phyloP scores from a whole-genome alignment of 1,139 yeast genomes.

The Spathaspora sp. region DNA sequence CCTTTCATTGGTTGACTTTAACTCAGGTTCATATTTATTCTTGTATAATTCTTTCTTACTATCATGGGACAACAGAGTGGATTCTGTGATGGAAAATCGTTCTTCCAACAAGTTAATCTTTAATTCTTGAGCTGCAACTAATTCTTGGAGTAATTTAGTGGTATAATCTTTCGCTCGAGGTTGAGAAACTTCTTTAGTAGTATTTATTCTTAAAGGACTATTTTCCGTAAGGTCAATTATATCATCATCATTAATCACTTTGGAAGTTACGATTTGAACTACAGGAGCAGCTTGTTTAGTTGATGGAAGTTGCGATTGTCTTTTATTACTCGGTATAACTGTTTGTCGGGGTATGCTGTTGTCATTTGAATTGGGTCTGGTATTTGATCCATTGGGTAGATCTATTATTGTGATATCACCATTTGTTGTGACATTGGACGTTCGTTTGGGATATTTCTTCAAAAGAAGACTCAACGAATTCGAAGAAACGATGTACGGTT shows the following conservation, averaged over 20 bases:
- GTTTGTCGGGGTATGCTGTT: neutral
- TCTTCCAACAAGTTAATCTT: slow-evolving; percentile 28
- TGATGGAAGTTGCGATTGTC: neutral
- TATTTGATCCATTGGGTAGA: neutral
- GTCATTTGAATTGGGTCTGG: neutral
- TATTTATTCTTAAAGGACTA: neutral
- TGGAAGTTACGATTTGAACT: neutral
- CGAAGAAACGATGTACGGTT: neutral
- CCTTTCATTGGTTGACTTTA: slow-evolving; percentile 14
- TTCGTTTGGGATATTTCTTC: neutral
- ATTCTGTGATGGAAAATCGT: slow-evolving; percentile 29
- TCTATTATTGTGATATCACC: neutral
- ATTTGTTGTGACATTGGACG: neutral
- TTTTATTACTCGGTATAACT: neutral
- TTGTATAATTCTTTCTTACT: slow-evolving; percentile 28
- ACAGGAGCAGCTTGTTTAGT: neutral
- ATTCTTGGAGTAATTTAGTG: neutral
- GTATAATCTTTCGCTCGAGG: neutral
- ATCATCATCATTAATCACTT: neutral
- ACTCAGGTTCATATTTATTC: slow-evolving; percentile 22
- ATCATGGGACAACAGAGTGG: slow-evolving; percentile 37
- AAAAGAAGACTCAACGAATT: neutral
- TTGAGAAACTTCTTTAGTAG: neutral
- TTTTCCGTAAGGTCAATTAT: neutral
- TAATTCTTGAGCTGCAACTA: slow-evolving; percentile 21